Base-by-base conservation (phyloP, 148 eudicot genomes). In the Camellia lanceoleosa region DNA sequence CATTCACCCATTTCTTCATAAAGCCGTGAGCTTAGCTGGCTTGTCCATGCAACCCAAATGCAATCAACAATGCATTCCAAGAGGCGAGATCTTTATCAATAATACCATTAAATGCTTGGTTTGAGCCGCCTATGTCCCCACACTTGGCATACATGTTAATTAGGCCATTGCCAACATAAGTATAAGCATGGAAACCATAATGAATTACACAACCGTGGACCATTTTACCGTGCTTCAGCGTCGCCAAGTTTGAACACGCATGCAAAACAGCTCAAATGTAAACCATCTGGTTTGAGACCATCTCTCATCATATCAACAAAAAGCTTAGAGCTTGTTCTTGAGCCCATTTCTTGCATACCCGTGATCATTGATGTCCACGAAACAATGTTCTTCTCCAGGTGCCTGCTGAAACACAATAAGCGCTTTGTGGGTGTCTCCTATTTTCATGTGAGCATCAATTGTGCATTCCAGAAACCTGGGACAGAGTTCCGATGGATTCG, bases 321-420 rank as follows among this genome's bases (percentile, higher is more conserved):
- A 83, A 76, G 65, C 70, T 78, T 44, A 91, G 23, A 55, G 89
- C 85, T 64, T 77, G 76, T 20, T 79, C 83, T 77, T 82, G 47
- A 62, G 81, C 54, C 90, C 94, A 46, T 87, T 88, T 84, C 81
- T 87, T 15, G 82, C 77, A 74, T 80, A 91, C 52, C 92, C 7
- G 85, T 63, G 68, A 91, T 82, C 92, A 91, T 89, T n/a, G 92
- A 87, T 59, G 94, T 91, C 94, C 92, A 91, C 5, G 91, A 83
- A 73, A 89, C 74, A 72, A 86, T 71, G 80, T 83, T 89, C 77
- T 86, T 91, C 60, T 86, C n/a, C 83, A 7, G 89, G 88, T 30
- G 86, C 74, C 68, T 74, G 70, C 41, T 88, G 87, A 84, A 91
- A 91, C 43, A 77, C 79, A 76, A 78, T 55, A 78, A 54, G 77